phyloP scores from a whole-genome alignment of 768 basidiomycete genomes.

The Dacryopinax primogenitus region DNA sequence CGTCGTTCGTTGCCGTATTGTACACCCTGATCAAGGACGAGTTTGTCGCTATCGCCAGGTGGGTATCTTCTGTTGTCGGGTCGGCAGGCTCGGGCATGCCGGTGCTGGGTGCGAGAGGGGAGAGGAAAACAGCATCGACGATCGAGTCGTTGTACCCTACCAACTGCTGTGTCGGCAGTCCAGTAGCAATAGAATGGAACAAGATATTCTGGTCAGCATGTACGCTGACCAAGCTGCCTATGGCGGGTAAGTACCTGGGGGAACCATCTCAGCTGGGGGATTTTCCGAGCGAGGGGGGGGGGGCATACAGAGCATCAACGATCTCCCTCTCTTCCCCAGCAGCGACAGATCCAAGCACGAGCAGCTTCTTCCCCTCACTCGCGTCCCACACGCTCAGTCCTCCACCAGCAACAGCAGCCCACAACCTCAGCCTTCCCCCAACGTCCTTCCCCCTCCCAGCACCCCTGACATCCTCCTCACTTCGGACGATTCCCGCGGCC shows the following conservation, averaged over 20 bases:
- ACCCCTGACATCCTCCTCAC: slow-evolving; percentile 34
- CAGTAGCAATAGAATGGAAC: slow-evolving; percentile 66
- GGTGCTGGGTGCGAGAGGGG: slow-evolving; percentile 21
- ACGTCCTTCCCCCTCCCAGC: slow-evolving; percentile 31
- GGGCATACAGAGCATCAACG: slow-evolving; percentile 61
- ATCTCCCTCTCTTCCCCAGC: slow-evolving; percentile 79
- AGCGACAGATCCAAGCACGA: slow-evolving; percentile 38
- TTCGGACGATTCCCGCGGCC: slow-evolving; percentile 57
- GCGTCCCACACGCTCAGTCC: slow-evolving; percentile 76
- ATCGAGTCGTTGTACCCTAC: slow-evolving; percentile 98
- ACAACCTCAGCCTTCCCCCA: slow-evolving; percentile 46
- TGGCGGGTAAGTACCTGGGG: slow-evolving; percentile 52
- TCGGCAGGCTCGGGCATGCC: slow-evolving; percentile 16
- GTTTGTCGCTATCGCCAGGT: slow-evolving; percentile 92
- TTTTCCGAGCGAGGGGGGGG: background rate
- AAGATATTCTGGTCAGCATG: slow-evolving; percentile 97
- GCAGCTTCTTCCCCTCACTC: slow-evolving; percentile 46
- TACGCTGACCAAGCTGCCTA: slow-evolving; percentile 58
- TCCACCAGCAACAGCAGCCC: slow-evolving; percentile 86
- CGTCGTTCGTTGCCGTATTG: slow-evolving; percentile 59
- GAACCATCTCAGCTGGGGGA: slow-evolving; percentile 14
- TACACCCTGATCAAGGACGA: slow-evolving; percentile 91
- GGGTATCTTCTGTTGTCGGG: slow-evolving; percentile 37
- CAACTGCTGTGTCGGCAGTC: slow-evolving; percentile 58
- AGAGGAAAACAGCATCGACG: slow-evolving; percentile 74